Percentiles rank a stretch among this genome's conserved stretches.
phyloP scores from a whole-genome alignment of 2,329 filamentous ascomycete genomes.

The Fusarium veterinarium region DNA sequence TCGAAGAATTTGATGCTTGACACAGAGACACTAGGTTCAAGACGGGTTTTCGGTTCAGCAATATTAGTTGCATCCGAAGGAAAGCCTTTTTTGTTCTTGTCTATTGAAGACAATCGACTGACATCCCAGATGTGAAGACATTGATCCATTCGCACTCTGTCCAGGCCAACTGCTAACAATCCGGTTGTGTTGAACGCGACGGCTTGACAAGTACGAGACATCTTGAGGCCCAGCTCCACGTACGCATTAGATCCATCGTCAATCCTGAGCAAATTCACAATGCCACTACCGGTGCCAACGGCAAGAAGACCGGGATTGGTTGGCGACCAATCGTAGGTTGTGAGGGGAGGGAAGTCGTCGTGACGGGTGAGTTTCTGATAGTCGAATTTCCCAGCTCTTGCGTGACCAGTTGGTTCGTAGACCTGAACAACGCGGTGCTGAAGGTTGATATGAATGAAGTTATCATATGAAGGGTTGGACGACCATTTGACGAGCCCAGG shows the following conservation, averaged over 20 bases:
- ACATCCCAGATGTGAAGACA: constrained; percentile 88
- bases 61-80: constrained; percentile 60
- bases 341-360: constrained; percentile 72
- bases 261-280: constrained; percentile 79
- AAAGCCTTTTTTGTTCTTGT: constrained; percentile 61
- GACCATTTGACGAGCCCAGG: constrained; percentile 76
- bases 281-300: constrained; percentile 79
- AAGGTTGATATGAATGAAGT: constrained; percentile 73
- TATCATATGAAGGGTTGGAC: constrained; percentile 67
- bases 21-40: constrained; percentile 78
- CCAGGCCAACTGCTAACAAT: constrained; percentile 80
- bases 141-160: constrained; percentile 83
- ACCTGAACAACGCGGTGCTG: constrained; percentile 72
- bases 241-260: constrained; percentile 76
- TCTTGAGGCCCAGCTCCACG: constrained; percentile 76
- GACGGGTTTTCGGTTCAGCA: constrained; percentile 67
- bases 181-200: constrained; percentile 81
- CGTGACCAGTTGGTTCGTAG: constrained; percentile 71
- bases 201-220: constrained; percentile 82
- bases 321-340: constrained; percentile 75
- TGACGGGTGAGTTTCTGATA: constrained; percentile 68
- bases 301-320: constrained; percentile 74
- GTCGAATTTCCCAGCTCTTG: constrained; percentile 67
- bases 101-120: constrained; percentile 67
- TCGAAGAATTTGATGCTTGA: constrained; percentile 87